A percentile compares a stretch with the other conserved stretches of the same genome.
These are phyloP conservation scores for Pseudomonodictys pantanalensis DNA, from an alignment of 495 filamentous ascomycete species.

Conservation along the genomic window DNA sequence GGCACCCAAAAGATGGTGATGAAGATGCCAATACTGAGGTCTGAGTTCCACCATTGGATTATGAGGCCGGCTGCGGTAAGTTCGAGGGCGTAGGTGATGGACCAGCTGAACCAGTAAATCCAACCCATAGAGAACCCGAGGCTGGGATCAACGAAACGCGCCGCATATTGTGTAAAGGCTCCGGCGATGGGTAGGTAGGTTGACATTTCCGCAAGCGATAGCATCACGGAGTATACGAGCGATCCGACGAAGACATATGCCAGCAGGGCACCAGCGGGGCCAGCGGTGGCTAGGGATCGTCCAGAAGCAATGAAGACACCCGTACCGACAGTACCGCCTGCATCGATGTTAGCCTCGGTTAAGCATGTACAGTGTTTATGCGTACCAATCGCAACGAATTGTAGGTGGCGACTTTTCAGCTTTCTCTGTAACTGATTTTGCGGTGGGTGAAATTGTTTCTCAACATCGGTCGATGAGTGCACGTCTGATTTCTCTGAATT, in stretches of 20 bases:
- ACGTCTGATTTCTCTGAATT: constrained; percentile 17
- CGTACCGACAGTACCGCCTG: constrained; percentile 40
- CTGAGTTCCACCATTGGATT: constrained; percentile 32
- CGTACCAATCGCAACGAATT: constrained; percentile 72
- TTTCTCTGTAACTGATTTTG: constrained; percentile 39
- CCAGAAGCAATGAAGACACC: constrained; percentile 42
- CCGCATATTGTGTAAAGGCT: constrained; percentile 46
- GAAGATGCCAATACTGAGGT: constrained; percentile 38
- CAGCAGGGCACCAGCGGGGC: constrained; percentile 31
- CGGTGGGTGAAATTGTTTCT: constrained; percentile 15
- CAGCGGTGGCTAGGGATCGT: constrained; percentile 25
- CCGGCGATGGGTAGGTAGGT: constrained; percentile 32
- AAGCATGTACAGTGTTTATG: not conserved
- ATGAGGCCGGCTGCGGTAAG: constrained; percentile 34
- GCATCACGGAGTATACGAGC: constrained; percentile 32
- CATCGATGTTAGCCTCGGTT: not conserved
- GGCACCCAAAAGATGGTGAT: constrained; percentile 34
- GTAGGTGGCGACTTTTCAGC: constrained; percentile 61
- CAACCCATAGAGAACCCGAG: constrained; percentile 33
- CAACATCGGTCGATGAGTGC: constrained; percentile 19
- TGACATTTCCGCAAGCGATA: constrained; percentile 30
- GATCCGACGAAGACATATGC: constrained; percentile 33
- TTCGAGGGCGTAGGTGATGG: constrained; percentile 33
- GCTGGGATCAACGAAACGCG: constrained; percentile 32
- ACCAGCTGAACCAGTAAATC: constrained; percentile 35